phyloP scores from a whole-genome alignment of 2,329 filamentous ascomycete species.

The Trichoderma afroharzianum region DNA sequence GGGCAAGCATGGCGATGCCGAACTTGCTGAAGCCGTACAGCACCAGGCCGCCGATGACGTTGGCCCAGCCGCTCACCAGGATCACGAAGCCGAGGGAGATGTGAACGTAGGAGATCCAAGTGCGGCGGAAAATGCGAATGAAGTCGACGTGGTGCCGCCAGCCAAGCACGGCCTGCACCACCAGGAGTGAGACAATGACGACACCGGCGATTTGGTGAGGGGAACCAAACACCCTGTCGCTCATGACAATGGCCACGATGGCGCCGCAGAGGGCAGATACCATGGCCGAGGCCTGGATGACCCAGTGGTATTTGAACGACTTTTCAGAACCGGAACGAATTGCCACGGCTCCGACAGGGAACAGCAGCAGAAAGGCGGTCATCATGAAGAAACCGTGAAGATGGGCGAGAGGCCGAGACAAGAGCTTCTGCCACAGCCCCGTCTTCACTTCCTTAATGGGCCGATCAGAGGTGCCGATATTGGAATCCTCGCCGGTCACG shows the following conservation, averaged over 20 bases:
- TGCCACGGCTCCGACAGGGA: slow-evolving; percentile 20
- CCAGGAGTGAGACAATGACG: slow-evolving; percentile 10
- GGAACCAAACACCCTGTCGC: slow-evolving; percentile 2
- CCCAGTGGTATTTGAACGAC: slow-evolving; percentile 23
- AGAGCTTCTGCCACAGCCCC: neutral
- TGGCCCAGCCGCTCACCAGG: slow-evolving; percentile 18
- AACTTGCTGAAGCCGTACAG: slow-evolving; percentile 14
- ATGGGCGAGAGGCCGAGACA: slow-evolving; percentile 9
- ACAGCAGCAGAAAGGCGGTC: slow-evolving; percentile 18
- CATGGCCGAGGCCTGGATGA: slow-evolving; percentile 17
- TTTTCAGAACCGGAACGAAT: slow-evolving; percentile 19
- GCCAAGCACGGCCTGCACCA: slow-evolving; percentile 18
- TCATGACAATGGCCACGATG: slow-evolving; percentile 2
- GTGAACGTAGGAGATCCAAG: slow-evolving; percentile 21
- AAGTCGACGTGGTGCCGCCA: slow-evolving; percentile 23
- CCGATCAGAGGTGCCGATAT: slow-evolving; percentile 17
- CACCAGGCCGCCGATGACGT: slow-evolving; percentile 12
- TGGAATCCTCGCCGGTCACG: neutral
- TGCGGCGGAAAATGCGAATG: slow-evolving; percentile 21
- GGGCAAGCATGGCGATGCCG: neutral
- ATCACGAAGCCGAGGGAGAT: slow-evolving; percentile 18
- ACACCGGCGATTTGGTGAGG: slow-evolving; percentile 21
- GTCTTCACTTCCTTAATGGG: neutral
- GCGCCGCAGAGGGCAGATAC: slow-evolving; percentile 10
- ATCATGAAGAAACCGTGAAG: slow-evolving; percentile 22